Evolutionary conservation across 83 land plant genomes (phyloP).

Genomic region (Thuja plicata): DNA sequence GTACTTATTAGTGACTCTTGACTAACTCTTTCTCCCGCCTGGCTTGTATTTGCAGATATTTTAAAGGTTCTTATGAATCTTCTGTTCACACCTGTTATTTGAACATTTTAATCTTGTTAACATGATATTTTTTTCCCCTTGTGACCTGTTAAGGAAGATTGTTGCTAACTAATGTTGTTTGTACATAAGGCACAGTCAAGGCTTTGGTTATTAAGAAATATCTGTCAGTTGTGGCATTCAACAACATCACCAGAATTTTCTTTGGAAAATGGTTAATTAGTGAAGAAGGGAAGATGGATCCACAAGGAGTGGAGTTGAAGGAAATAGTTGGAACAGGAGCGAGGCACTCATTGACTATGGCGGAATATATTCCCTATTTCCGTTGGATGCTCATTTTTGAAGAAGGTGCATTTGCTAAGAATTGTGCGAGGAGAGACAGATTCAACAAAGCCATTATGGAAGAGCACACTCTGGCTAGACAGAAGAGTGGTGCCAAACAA

Average conservation of each 20-base stretch:
- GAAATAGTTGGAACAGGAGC: conserved; percentile 72
- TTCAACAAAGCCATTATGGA: conserved; percentile 85
- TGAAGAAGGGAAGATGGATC: conserved; percentile 70
- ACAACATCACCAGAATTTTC: conserved; percentile 90
- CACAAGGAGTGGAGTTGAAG: conserved; percentile 90
- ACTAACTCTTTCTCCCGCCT: too few relatives aligned
- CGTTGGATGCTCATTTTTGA: conserved; percentile 91
- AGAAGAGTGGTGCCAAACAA: conserved; percentile 51
- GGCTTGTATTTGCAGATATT: too few relatives aligned
- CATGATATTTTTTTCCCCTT: not conserved
- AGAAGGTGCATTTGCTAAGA: conserved; percentile 72
- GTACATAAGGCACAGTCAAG: conserved; percentile 20
- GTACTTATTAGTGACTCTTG: conserved; percentile 11
- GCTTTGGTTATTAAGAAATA: conserved; percentile 57
- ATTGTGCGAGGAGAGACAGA: conserved; percentile 60
- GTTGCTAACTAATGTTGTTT: not conserved
- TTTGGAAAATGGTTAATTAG: conserved; percentile 93
- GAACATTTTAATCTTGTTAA: not conserved
- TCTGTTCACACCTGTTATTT: not conserved
- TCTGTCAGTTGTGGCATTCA: conserved; percentile 84
- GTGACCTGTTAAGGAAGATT: too few relatives aligned
- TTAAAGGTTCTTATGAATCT: too few relatives aligned
- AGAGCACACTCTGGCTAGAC: conserved; percentile 69
- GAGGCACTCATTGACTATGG: conserved; percentile 67
- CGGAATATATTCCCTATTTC: conserved; percentile 80